These are phyloP conservation scores for Artemisia argyi DNA, from an alignment of 129 eudicot species.

Conservation along the genomic window DNA sequence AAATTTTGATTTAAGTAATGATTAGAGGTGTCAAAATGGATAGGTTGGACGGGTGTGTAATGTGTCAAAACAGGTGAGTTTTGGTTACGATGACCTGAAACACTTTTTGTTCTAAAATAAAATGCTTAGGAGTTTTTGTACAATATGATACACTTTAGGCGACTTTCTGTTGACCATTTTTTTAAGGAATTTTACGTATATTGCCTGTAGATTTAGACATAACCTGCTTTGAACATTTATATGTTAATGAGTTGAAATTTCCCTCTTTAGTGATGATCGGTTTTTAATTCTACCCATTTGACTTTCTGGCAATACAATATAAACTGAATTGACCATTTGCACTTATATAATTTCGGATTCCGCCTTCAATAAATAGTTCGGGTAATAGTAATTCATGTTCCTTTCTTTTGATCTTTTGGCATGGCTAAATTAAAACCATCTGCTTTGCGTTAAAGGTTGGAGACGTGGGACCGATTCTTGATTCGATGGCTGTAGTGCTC, in stretches of 20 bases:
- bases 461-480: constrained; percentile 82
- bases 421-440: background rate
- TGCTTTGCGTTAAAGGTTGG: constrained; percentile 52
- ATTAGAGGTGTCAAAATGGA: too few relatives aligned
- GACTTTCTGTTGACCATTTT: background rate
- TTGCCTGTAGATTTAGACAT: background rate
- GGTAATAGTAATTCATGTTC: background rate
- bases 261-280: background rate
- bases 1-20: too few relatives aligned
- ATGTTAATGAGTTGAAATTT: background rate
- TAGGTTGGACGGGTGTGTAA: too few relatives aligned
- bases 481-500: constrained; percentile 79
- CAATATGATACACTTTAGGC: background rate
- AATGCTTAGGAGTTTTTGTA: background rate
- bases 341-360: background rate
- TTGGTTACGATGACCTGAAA: too few relatives aligned
- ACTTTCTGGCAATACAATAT: background rate
- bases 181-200: background rate
- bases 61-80: too few relatives aligned
- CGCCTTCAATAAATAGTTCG: constrained; percentile 7
- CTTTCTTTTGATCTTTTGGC: constrained; percentile 12
- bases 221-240: background rate
- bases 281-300: background rate
- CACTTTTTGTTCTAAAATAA: background rate
- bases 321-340: background rate